These are phyloP conservation scores for Epichloe gansuensis DNA, from an alignment of 2,329 filamentous ascomycete species.

Conservation along the genomic window DNA sequence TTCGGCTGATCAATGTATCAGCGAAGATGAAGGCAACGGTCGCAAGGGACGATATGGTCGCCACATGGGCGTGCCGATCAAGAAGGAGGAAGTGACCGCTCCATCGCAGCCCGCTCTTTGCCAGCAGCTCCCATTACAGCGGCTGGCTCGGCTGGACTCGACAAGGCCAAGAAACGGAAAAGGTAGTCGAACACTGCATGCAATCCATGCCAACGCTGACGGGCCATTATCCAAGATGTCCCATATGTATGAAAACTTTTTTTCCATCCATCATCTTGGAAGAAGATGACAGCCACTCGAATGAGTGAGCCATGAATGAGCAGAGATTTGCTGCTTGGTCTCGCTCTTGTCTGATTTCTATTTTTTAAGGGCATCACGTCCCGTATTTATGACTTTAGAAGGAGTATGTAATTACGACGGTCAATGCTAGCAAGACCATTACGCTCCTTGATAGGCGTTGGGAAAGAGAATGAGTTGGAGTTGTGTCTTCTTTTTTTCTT, in stretches of 20 bases:
- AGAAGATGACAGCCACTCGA: background rate
- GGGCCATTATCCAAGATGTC: background rate
- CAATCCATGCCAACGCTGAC: background rate
- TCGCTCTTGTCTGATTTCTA: background rate
- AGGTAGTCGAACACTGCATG: slow-evolving; percentile 25
- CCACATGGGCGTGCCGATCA: slow-evolving; percentile 56
- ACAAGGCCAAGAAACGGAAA: slow-evolving; percentile 53
- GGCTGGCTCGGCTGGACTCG: slow-evolving; percentile 21
- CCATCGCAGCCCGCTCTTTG: slow-evolving; percentile 27
- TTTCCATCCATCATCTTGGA: background rate
- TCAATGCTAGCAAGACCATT: slow-evolving; percentile 19
- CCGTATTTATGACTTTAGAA: slow-evolving; percentile 3
- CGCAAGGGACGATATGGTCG: slow-evolving; percentile 83
- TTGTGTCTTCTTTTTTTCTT: slow-evolving; percentile 10
- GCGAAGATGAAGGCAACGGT: slow-evolving; percentile 94
- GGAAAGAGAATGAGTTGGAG: slow-evolving; percentile 16
- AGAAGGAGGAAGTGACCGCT: slow-evolving; percentile 39
- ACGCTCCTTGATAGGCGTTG: slow-evolving; percentile 27
- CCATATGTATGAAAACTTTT: background rate
- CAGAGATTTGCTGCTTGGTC: background rate
- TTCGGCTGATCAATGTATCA: slow-evolving; percentile 84
- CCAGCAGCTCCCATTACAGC: slow-evolving; percentile 32
- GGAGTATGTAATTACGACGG: slow-evolving; percentile 29
- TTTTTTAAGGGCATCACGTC: background rate
- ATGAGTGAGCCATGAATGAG: background rate